phyloP scores from a whole-genome alignment of 2,329 filamentous ascomycete species.

The Colletotrichum orbiculare region DNA sequence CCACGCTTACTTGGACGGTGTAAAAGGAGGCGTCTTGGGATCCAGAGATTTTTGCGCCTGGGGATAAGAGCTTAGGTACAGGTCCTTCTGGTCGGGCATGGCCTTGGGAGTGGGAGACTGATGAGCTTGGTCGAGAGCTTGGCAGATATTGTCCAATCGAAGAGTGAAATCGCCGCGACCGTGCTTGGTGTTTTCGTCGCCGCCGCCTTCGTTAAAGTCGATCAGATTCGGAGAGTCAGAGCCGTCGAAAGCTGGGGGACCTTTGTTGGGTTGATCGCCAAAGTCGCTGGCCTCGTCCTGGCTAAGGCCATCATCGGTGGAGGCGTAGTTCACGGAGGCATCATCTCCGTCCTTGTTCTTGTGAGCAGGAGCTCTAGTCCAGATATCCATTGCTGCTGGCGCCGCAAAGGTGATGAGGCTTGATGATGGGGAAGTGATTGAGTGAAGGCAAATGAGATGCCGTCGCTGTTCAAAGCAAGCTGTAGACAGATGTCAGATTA shows the following conservation, averaged over 20 bases:
- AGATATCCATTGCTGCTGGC: neutral
- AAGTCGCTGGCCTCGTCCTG: slow-evolving; percentile 9
- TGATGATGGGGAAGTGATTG: neutral
- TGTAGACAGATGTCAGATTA: no score
- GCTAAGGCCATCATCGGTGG: slow-evolving; percentile 27
- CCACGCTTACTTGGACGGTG: neutral
- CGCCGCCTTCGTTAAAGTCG: slow-evolving; percentile 6
- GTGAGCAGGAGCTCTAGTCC: neutral
- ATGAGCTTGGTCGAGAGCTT: neutral
- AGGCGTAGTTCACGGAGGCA: slow-evolving; percentile 9
- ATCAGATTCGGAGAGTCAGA: slow-evolving; percentile 14
- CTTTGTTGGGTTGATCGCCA: neutral
- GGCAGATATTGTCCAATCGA: neutral
- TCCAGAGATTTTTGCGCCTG: neutral
- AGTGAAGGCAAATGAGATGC: no score
- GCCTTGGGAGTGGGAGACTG: neutral
- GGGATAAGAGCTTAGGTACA: neutral
- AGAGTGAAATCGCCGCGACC: neutral
- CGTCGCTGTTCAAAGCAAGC: no score
- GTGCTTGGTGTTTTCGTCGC: neutral
- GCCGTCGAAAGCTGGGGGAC: neutral
- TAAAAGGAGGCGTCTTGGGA: slow-evolving; percentile 3
- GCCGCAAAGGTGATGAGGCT: neutral
- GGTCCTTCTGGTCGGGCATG: no score
- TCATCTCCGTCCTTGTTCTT: neutral